Conservation (phyloP, 306 rosid species). For the Pyrus pyrifolia region DNA sequence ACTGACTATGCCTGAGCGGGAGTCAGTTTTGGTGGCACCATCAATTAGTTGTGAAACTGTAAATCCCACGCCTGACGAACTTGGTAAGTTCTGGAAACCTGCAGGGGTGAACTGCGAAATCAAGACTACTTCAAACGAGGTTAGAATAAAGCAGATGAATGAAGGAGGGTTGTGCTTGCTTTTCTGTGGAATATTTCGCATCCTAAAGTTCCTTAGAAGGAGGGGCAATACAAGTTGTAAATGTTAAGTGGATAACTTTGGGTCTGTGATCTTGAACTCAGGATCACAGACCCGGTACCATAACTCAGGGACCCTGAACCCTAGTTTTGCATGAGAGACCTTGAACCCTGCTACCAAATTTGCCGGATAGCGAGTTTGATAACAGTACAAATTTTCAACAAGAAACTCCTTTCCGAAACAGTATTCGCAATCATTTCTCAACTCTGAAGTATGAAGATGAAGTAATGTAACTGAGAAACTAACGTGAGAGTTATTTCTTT, state of each 20-base stretch:
- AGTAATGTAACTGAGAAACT: not conserved
- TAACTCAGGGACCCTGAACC: not conserved
- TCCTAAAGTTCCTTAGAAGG: not conserved
- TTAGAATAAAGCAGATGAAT: too few species aligned
- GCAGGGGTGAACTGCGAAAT: too few species aligned
- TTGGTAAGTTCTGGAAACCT: too few species aligned
- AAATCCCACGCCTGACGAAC: too few species aligned
- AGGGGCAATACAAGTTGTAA: not conserved
- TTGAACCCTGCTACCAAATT: too few species aligned
- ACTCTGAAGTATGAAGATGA: not conserved
- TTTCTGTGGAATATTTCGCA: too few species aligned
- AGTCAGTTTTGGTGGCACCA: not conserved
- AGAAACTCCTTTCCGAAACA: not conserved
- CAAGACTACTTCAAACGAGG: too few species aligned
- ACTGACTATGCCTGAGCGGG: not conserved
- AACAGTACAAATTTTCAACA: not conserved
- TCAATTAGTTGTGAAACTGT: too few species aligned
- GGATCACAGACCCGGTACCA: not conserved
- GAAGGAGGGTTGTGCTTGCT: too few species aligned
- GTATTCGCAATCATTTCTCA: conserved; percentile 1
- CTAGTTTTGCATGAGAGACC: too few species aligned
- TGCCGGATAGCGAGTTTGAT: too few species aligned
- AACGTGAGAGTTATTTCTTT: not conserved
- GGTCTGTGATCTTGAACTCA: not conserved
- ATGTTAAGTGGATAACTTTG: not conserved